phyloP scores from a whole-genome alignment of 2,329 filamentous ascomycete genomes.

The Pezicula rhizophila region DNA sequence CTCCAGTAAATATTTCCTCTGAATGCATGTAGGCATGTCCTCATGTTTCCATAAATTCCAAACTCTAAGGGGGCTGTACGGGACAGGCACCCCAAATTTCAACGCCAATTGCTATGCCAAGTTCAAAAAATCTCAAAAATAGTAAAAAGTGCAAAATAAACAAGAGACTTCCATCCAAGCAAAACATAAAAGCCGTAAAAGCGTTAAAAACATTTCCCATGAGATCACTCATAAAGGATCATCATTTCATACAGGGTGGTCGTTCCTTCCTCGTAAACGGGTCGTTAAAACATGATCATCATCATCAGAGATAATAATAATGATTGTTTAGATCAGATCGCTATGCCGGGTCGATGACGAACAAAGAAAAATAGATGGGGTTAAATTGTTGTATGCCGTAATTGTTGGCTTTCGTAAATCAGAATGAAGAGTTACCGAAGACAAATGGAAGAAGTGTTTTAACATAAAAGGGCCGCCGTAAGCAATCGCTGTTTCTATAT shows the following conservation, averaged over 20 bases:
- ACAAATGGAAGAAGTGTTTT: slow-evolving; percentile 20
- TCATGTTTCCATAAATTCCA: too few species aligned
- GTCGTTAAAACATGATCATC: neutral
- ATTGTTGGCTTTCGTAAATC: neutral
- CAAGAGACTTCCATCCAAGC: too few species aligned
- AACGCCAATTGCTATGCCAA: too few species aligned
- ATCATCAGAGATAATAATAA: neutral
- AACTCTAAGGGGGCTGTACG: too few species aligned
- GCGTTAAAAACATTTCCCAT: neutral
- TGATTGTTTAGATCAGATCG: slow-evolving; percentile 11
- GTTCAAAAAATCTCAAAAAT: too few species aligned
- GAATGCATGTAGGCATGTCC: too few species aligned
- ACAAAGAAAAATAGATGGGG: slow-evolving; percentile 6
- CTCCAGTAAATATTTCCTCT: too few species aligned
- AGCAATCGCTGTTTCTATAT: slow-evolving; percentile 9
- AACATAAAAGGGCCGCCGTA: neutral
- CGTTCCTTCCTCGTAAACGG: neutral
- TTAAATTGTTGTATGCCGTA: slow-evolving; percentile 1
- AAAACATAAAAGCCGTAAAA: too few species aligned
- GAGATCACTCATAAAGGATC: neutral
- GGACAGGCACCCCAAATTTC: too few species aligned
- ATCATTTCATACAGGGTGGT: neutral
- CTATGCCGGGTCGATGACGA: slow-evolving; percentile 18
- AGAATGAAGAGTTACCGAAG: slow-evolving; percentile 1
- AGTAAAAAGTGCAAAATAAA: too few species aligned